These are phyloP conservation scores for Marasmius fiardii DNA, from an alignment of 1,284 basidiomycete species.

Conservation along the genomic window DNA sequence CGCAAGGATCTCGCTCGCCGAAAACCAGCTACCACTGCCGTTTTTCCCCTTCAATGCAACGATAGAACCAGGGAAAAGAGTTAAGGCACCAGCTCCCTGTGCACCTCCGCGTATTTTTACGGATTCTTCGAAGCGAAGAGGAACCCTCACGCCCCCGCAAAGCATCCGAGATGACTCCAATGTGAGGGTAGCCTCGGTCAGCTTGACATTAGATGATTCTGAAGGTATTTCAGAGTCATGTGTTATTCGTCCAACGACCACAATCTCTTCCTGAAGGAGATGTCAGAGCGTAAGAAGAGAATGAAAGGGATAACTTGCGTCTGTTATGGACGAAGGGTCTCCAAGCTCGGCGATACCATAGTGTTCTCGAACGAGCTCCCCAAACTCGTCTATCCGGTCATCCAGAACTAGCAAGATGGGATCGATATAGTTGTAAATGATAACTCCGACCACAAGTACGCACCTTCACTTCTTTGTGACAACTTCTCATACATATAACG, in stretches of 20 bases:
- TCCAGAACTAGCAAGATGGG: conserved; percentile 58
- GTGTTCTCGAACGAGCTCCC: conserved; percentile 64
- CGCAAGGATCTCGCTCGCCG: conserved; percentile 79
- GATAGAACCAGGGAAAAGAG: conserved; percentile 89
- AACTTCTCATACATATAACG: conserved; percentile 94
- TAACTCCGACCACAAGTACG: conserved; percentile 12
- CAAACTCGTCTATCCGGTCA: conserved; percentile 81
- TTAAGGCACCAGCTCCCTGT: conserved; percentile 63
- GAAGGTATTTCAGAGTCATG: conserved; percentile 61
- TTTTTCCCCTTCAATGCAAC: conserved; percentile 89
- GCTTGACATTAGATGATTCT: conserved; percentile 55
- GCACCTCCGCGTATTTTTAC: conserved; percentile 67
- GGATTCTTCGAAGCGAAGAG: conserved; percentile 65
- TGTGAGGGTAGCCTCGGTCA: conserved; percentile 70
- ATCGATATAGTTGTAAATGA: conserved; percentile 1
- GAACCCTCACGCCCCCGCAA: conserved; percentile 69
- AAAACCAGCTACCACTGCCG: conserved; percentile 85
- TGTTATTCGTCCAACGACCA: conserved; percentile 80
- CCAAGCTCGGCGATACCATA: conserved; percentile 73
- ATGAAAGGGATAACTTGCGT: conserved; percentile 42
- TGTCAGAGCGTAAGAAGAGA: conserved; percentile 10
- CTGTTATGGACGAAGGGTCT: conserved; percentile 72
- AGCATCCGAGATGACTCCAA: conserved; percentile 82
- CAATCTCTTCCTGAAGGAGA: conserved; percentile 59
- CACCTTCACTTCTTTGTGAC: conserved; percentile 78